Evolutionary conservation across 2,329 filamentous ascomycete species (phyloP), one percentile per base, ranked within the genome.

Genomic region (Colletotrichum orbiculare): DNA sequence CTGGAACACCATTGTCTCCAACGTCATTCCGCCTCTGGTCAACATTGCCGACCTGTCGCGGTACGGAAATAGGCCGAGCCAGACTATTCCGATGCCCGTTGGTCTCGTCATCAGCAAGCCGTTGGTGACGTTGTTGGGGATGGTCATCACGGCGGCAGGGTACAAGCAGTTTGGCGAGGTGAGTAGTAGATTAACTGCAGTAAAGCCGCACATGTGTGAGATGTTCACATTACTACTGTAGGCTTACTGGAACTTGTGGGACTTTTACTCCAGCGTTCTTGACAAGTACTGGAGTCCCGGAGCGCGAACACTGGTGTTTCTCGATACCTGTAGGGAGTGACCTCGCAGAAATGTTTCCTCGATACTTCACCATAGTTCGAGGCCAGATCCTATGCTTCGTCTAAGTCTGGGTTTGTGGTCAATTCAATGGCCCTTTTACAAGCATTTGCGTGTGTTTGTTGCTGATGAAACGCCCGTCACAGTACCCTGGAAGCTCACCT

Each of bases 51-150:
- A 17, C 15, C 2, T 17, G 15, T 17, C 15, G 15, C 15, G 15
- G 15, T 17, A 17, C 15, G 15, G 15, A 17, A 17, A 17, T 17
- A 17, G 15, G 15, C 2, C 15, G 15, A 17, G 15, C 2, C 15
- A 17, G 15, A 17, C 15, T 17, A 17, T 17, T 17, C 15, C 15
- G 15, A 54, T 54, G 59, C 59, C 59, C 25, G 4, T 62, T 12
- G 59, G 59, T n/a, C 43, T 62, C 6, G n/a, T 62, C 4, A 62
- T 62, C 43, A 55, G 50, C 43, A 62, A 62, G 33, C 53, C 59
- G 11, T 11, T 50, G 11, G 52, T 62, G 12, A 57, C 38, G 0
- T 50, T 62, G 9, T n/a, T 57, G 13, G 52, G 52, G 9, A 54
- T 62, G 25, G 50, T 62, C 13, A 62, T 54, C 10, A 62, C 52